phyloP scores from a whole-genome alignment of 2,329 filamentous ascomycete genomes.

The Diplodia mutila region DNA sequence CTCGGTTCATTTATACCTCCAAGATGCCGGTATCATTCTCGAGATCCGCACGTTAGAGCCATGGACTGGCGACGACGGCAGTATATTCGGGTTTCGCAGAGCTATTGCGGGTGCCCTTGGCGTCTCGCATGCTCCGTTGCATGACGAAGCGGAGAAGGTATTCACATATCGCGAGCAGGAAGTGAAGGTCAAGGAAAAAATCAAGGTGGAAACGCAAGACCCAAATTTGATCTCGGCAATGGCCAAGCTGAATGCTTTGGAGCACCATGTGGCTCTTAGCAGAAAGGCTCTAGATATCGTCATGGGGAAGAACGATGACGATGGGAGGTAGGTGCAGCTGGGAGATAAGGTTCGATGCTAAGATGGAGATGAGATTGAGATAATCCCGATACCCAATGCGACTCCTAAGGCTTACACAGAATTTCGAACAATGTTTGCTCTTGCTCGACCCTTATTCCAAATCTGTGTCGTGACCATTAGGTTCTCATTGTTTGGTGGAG shows the following conservation, averaged over 20 bases:
- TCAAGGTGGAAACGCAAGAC: constrained; percentile 85
- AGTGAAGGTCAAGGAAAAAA: constrained; percentile 86
- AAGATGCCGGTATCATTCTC: constrained; percentile 61
- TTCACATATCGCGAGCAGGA: constrained; percentile 72
- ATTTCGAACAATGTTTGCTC: background rate
- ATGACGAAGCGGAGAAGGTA: constrained; percentile 72
- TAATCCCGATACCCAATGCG: background rate
- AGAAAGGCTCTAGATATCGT: constrained; percentile 75
- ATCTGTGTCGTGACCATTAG: background rate
- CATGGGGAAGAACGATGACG: constrained; percentile 59
- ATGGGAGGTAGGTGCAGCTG: background rate
- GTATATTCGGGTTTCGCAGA: constrained; percentile 60
- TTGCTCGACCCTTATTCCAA: background rate
- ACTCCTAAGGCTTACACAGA: background rate
- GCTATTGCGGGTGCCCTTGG: constrained; percentile 55
- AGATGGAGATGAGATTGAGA: background rate
- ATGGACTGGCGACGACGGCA: constrained; percentile 37
- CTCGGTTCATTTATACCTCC: constrained; percentile 68
- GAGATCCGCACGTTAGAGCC: constrained; percentile 71
- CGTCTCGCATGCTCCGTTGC: constrained; percentile 44
- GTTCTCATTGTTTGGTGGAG: background rate
- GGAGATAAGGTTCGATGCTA: background rate
- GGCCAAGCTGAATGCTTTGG: constrained; percentile 79
- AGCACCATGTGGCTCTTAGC: constrained; percentile 71
- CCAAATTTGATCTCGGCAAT: constrained; percentile 81